Conservation (phyloP, 371 early-diverging fungal genomes). For the Mucor lusitanicus region DNA sequence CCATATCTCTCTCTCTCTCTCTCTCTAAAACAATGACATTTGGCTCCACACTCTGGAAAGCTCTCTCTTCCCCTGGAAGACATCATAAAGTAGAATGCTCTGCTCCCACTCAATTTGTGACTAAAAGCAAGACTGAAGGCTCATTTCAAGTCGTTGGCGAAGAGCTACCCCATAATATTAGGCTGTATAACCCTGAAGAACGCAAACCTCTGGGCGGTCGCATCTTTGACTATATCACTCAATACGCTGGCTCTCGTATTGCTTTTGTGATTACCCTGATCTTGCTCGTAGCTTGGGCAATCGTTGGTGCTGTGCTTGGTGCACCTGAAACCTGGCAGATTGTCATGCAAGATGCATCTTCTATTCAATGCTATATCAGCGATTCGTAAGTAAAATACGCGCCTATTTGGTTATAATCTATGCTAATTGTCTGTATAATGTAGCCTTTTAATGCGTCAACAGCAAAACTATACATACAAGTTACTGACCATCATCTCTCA, state of each 20-base stretch:
- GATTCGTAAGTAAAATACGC: conserved; percentile 3
- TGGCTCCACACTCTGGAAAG: too few relatives aligned
- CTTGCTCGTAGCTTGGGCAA: conserved; percentile 15
- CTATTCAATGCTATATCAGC: conserved; percentile 24
- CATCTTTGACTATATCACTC: conserved; percentile 13
- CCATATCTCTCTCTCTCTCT: too few relatives aligned
- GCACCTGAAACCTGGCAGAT: conserved; percentile 27
- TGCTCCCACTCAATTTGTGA: conserved; percentile 16
- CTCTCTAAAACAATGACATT: too few relatives aligned
- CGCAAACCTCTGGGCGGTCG: conserved; percentile 1
- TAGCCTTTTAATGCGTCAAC: conserved; percentile 30
- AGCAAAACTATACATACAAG: conserved; percentile 12
- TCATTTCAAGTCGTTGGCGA: neutral
- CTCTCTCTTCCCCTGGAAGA: conserved; percentile 17
- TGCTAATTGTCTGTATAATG: neutral
- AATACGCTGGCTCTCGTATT: conserved; percentile 17
- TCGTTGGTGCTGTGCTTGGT: conserved; percentile 13
- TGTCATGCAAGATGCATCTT: conserved; percentile 22
- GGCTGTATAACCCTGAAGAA: neutral
- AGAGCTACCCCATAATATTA: neutral
- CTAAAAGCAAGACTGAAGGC: neutral
- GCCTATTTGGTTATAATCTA: neutral
- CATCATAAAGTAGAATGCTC: conserved; percentile 13
- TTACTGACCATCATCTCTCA: conserved; percentile 13
- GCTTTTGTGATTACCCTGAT: neutral